phyloP scores from a whole-genome alignment of 495 filamentous ascomycete species.

The Choiromyces venosus region DNA sequence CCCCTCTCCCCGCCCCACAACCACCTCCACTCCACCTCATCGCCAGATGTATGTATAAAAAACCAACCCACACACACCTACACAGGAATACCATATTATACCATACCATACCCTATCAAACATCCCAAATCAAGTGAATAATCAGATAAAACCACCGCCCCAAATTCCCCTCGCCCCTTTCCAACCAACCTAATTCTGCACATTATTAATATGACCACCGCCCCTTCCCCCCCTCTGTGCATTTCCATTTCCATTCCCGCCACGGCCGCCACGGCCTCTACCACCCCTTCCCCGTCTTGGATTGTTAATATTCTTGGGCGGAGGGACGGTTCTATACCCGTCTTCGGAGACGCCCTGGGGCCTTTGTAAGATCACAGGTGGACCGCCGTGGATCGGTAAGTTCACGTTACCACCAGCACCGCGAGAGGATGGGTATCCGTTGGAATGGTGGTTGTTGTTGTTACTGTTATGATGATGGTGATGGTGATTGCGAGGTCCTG shows the following conservation, averaged over 20 bases:
- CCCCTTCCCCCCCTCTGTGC: slow-evolving; percentile 4
- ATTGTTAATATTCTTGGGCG: slow-evolving; percentile 61
- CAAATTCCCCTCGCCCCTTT: neutral
- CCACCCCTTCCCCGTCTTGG: slow-evolving; percentile 52
- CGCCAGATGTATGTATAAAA: too few relatives aligned
- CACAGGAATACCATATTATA: slow-evolving; percentile 10
- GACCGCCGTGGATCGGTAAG: slow-evolving; percentile 33
- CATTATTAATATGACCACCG: neutral
- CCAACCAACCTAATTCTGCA: neutral
- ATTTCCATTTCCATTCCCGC: slow-evolving; percentile 24
- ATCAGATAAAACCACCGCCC: slow-evolving; percentile 13
- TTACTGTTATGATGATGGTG: too few relatives aligned
- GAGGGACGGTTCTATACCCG: slow-evolving; percentile 68
- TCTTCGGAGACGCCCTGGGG: slow-evolving; percentile 49
- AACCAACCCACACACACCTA: too few relatives aligned
- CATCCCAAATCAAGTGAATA: slow-evolving; percentile 1
- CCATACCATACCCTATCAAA: slow-evolving; percentile 6
- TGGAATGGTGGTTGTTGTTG: slow-evolving; percentile 51
- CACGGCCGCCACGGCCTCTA: slow-evolving; percentile 43
- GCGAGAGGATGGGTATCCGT: slow-evolving; percentile 32
- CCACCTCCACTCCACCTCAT: too few relatives aligned
- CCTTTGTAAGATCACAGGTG: slow-evolving; percentile 35
- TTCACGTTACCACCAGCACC: slow-evolving; percentile 50
- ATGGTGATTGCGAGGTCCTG: slow-evolving; percentile 53
- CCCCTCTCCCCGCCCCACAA: too few relatives aligned